These are phyloP conservation scores for Scenedesmus sp. DNA, from an alignment of 163 green algal genomes.

Conservation along the genomic window DNA sequence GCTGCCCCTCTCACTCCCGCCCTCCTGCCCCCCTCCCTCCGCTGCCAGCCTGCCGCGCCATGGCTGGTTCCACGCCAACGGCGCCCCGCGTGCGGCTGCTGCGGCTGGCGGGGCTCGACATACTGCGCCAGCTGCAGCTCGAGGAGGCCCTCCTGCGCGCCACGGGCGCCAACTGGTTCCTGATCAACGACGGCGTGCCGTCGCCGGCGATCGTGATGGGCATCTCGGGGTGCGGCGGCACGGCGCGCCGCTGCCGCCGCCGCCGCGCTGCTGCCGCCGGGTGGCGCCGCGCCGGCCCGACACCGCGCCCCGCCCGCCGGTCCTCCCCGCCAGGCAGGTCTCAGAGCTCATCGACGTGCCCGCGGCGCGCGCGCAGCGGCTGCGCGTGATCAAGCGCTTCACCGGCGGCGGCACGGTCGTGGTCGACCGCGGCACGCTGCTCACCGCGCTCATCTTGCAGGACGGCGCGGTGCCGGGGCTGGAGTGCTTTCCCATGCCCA, in stretches of 20 bases:
- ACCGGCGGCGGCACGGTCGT: constrained; percentile 95
- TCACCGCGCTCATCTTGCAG: constrained; percentile 86
- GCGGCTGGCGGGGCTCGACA: constrained; percentile 62
- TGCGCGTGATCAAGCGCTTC: constrained; percentile 83
- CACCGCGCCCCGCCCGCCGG: neutral
- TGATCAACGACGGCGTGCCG: constrained; percentile 87
- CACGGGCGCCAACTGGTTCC: constrained; percentile 81
- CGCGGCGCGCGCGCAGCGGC: constrained; percentile 44
- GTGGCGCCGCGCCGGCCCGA: neutral
- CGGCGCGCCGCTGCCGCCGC: no score
- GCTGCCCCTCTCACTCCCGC: no score
- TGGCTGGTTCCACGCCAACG: no score
- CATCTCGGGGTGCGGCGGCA: constrained; percentile 91
- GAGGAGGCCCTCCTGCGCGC: constrained; percentile 89
- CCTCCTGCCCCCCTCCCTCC: no score
- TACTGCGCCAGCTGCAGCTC: constrained; percentile 83
- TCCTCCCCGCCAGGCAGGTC: constrained; percentile 79
- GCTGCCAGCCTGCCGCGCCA: no score
- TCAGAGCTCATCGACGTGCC: constrained; percentile 76
- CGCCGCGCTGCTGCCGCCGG: neutral
- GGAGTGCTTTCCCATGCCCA: constrained; percentile 77
- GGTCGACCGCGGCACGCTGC: constrained; percentile 89
- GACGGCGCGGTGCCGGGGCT: constrained; percentile 61
- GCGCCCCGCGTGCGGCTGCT: constrained; percentile 48
- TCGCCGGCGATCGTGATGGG: constrained; percentile 89